Evolutionary conservation across 2,329 filamentous ascomycete species (phyloP), one percentile per base, ranked within the genome.

Genomic region (Plectosphaerella sp.): DNA sequence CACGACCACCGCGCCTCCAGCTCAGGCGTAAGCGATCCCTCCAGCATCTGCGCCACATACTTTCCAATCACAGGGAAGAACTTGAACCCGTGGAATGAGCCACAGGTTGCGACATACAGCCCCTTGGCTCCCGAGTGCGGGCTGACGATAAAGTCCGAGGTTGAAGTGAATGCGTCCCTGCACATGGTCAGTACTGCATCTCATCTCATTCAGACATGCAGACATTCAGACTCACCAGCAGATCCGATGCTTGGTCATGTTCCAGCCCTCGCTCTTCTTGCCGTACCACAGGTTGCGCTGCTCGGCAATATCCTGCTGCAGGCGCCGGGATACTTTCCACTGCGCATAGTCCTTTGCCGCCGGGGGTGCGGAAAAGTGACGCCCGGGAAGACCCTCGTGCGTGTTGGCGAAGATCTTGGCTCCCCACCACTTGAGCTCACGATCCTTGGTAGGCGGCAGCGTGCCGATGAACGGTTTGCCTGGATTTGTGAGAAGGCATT

Each of bases 151-250:
- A 77, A 78, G 60, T 87, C 82, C 20, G 74, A 72, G 60, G 72
- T 81, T 3, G 80, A 75, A 0, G 82, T 84, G 59, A 86, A 80
- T 10, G 83, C 84, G 57, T 87, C 84, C 84, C 84, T 87, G 42
- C 7, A n/a, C 22, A 24, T n/a, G 9, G 48, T 56, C 3, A 54
- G 48, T 20, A 36, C n/a, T 20, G 28, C 28, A 33, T 33, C 28
- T 33, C 28, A 33, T 33, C 28, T 18, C 16, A 41, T 11, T 35
- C 35, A 41, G n/a, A n/a, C 14, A 25, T 28, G 22, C 1, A 18
- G 28, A n/a, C n/a, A n/a, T n/a, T 22, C 22, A 33, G 5, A 68
- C 78, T 65, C 65, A 86, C 84, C 84, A 88, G 75, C 84, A 87
- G 53, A 87, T 81, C 6, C 84, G 76, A 61, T 85, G 78, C 61